Evolutionary conservation across 345 rosid genomes (phyloP).

Genomic region (Lenwebbia sp.): DNA sequence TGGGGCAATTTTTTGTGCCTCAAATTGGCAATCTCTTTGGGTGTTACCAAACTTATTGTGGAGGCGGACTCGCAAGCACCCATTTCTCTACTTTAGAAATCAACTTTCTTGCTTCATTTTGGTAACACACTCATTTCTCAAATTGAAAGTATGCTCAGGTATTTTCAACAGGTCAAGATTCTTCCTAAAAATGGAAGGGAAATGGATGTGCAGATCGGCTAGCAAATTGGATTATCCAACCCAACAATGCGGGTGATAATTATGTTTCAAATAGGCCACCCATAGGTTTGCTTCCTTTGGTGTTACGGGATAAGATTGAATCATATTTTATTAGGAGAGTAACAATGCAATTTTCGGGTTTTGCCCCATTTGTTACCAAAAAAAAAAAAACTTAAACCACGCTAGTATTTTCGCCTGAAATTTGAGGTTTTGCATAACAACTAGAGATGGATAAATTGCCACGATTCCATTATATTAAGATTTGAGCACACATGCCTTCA

Average conservation of each 20-base stretch:
- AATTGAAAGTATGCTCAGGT: too few species aligned
- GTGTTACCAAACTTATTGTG: too few species aligned
- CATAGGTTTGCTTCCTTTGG: background rate
- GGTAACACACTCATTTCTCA: too few species aligned
- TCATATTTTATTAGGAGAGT: background rate
- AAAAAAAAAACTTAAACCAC: background rate
- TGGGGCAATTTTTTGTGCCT: too few species aligned
- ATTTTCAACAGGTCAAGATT: too few species aligned
- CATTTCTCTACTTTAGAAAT: too few species aligned
- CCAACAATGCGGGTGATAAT: background rate
- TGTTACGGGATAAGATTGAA: background rate
- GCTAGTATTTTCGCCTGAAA: background rate
- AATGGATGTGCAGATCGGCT: too few species aligned
- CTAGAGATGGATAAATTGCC: background rate
- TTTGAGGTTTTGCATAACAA: background rate
- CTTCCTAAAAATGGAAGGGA: too few species aligned
- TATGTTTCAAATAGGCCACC: background rate
- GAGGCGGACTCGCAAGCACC: too few species aligned
- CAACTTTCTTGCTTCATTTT: too few species aligned
- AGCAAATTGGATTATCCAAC: too few species aligned
- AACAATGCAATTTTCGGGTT: background rate
- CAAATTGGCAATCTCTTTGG: too few species aligned
- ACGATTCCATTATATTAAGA: background rate
- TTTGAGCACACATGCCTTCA: background rate
- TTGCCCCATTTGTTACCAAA: background rate